phyloP scores from a whole-genome alignment of 1,284 basidiomycete genomes.

The Phellinidium pouzarii region DNA sequence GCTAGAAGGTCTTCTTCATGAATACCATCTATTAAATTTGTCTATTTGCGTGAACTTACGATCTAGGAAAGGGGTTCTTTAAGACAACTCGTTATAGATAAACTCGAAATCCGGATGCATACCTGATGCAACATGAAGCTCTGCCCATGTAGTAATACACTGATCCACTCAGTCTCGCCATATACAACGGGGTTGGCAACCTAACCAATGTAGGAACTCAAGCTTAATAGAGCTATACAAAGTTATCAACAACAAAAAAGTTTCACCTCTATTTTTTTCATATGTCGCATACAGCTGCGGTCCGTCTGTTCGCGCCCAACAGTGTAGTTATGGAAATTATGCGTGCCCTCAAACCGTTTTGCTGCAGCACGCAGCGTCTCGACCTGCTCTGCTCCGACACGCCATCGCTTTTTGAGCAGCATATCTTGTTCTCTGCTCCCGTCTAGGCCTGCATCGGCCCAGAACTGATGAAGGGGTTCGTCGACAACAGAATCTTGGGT shows the following conservation, averaged over 20 bases:
- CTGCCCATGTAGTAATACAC: constrained; percentile 91
- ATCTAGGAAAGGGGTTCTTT: constrained; percentile 35
- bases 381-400: constrained; percentile 50
- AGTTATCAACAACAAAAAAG: constrained; percentile 14
- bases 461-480: constrained; percentile 36
- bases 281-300: constrained; percentile 73
- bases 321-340: constrained; percentile 98
- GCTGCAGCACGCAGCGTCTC: constrained; percentile 51
- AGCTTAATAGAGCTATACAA: background rate
- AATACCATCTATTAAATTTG: constrained; percentile 11
- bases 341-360: constrained; percentile 70
- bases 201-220: constrained; percentile 32
- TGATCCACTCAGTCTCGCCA: constrained; percentile 93
- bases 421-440: constrained; percentile 48
- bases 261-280: constrained; percentile 78
- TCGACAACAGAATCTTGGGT: constrained; percentile 21
- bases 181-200: constrained; percentile 76
- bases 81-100: constrained; percentile 18
- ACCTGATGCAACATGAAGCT: constrained; percentile 99
- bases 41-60: constrained; percentile 19
- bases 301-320: constrained; percentile 83
- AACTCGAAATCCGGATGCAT: too few relatives aligned
- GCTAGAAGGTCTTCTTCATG: constrained; percentile 41
- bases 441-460: constrained; percentile 34
- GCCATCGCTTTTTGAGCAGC: constrained; percentile 59